These are phyloP conservation scores for Bruguiera gymnorhiza DNA, from an alignment of 345 rosid species.

Conservation along the genomic window DNA sequence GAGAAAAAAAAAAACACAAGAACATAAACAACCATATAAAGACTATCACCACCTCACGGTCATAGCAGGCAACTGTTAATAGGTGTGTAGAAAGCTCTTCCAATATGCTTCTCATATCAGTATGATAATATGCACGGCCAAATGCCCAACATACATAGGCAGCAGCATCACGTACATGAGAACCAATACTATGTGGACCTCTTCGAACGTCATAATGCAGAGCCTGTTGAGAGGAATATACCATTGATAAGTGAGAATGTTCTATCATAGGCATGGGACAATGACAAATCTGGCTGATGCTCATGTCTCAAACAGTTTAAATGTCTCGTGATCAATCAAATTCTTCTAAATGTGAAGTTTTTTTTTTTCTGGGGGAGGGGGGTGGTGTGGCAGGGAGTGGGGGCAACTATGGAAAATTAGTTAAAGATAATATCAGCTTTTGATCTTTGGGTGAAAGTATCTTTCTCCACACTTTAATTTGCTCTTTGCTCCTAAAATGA, in stretches of 20 bases:
- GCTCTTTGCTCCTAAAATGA: too few relatives aligned
- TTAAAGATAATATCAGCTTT: too few relatives aligned
- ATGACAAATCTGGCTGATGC: background rate
- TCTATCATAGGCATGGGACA: background rate
- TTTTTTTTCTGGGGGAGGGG: too few relatives aligned
- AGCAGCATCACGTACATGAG: conserved; percentile 99
- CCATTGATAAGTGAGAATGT: background rate
- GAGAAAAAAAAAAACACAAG: conserved; percentile 13
- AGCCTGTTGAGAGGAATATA: conserved; percentile 53
- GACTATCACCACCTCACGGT: conserved; percentile 70
- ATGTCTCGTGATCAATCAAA: too few relatives aligned
- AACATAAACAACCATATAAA: conserved; percentile 17
- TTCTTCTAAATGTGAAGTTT: too few relatives aligned
- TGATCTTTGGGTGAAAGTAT: too few relatives aligned
- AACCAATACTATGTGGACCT: conserved; percentile 98
- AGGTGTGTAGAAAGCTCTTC: conserved; percentile 88
- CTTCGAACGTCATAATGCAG: conserved; percentile 93
- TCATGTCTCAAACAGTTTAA: too few relatives aligned
- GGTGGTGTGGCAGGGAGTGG: too few relatives aligned
- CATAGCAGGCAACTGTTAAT: conserved; percentile 82
- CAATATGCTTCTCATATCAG: conserved; percentile 80
- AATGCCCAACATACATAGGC: conserved; percentile 99
- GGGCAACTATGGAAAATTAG: too few relatives aligned
- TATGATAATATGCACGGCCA: conserved; percentile 87
- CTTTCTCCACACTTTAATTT: too few relatives aligned